phyloP scores from a whole-genome alignment of 257 asterid genomes.

The Avicennia marina region DNA sequence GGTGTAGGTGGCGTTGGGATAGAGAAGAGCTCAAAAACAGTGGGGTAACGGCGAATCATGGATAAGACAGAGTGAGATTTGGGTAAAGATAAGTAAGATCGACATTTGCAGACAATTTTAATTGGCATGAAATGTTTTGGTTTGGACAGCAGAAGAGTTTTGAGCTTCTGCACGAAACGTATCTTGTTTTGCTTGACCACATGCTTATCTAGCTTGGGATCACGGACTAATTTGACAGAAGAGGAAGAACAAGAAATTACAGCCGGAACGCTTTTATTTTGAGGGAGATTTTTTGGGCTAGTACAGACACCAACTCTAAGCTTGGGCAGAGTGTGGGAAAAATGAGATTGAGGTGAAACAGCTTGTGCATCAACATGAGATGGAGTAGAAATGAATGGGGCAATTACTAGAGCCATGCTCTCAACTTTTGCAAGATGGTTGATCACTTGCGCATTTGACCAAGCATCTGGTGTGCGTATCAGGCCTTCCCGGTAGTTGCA shows the following conservation, averaged over 20 bases:
- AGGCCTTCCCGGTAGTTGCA: too few relatives aligned
- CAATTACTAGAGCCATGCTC: too few relatives aligned
- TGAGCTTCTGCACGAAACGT: constrained; percentile 79
- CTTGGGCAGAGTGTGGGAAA: too few relatives aligned
- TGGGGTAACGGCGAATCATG: constrained; percentile 85
- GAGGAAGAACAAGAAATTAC: constrained; percentile 45
- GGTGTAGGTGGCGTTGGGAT: constrained; percentile 67
- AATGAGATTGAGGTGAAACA: too few relatives aligned
- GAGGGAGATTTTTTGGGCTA: too few relatives aligned
- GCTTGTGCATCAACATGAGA: too few relatives aligned
- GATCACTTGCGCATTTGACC: too few relatives aligned
- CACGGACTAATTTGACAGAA: constrained; percentile 68
- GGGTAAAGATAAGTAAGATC: constrained; percentile 56
- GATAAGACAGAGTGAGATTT: constrained; percentile 53
- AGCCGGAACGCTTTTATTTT: too few relatives aligned
- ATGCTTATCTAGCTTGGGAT: constrained; percentile 69
- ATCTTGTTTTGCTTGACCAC: constrained; percentile 66
- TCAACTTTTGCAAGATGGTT: too few relatives aligned
- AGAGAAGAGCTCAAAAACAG: constrained; percentile 72
- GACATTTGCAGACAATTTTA: constrained; percentile 59
- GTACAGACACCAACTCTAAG: too few relatives aligned
- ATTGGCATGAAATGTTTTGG: constrained; percentile 81
- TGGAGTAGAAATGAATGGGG: too few relatives aligned
- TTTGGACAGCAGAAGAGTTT: constrained; percentile 79
- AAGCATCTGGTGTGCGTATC: too few relatives aligned